A percentile compares a stretch with the other conserved stretches of the same genome.
phyloP scores from a whole-genome alignment of 441 rosid genomes.

The Croton setiger region DNA sequence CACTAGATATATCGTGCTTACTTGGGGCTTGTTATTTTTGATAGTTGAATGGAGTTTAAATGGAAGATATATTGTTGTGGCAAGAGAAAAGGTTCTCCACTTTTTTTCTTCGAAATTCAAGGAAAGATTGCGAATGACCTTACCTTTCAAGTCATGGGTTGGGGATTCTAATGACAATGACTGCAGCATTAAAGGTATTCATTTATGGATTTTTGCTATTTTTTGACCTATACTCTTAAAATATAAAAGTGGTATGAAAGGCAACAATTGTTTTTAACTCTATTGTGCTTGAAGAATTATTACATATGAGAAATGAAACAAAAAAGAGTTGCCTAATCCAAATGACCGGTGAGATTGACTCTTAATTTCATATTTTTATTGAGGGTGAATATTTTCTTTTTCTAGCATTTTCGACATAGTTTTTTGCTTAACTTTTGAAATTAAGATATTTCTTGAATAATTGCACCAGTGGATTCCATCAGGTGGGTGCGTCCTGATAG shows the following conservation, averaged over 20 bases:
- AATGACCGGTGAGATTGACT: background rate
- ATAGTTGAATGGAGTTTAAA: conserved; percentile 82
- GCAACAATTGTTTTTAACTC: background rate
- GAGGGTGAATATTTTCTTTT: background rate
- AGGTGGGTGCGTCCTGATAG: conserved; percentile 77
- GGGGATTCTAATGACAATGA: conserved; percentile 38
- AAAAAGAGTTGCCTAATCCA: background rate
- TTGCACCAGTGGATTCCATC: conserved; percentile 87
- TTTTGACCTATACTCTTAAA: background rate
- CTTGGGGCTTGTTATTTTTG: conserved; percentile 18
- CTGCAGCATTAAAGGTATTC: conserved; percentile 61
- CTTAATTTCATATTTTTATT: conserved; percentile 1
- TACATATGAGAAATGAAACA: background rate
- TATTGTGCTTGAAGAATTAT: background rate
- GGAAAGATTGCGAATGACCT: conserved; percentile 46
- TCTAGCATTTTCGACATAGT: background rate
- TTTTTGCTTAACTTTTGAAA: conserved; percentile 20
- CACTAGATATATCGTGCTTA: conserved; percentile 12
- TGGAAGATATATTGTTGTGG: conserved; percentile 71
- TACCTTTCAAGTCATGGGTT: conserved; percentile 59
- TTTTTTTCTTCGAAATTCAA: conserved; percentile 66
- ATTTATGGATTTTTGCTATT: background rate
- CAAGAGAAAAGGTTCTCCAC: conserved; percentile 45
- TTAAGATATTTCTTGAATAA: conserved; percentile 30
- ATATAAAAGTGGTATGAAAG: background rate